These are phyloP conservation scores for Podila epicladia DNA, from an alignment of 192 early-diverging fungal genomes.

Conservation along the genomic window DNA sequence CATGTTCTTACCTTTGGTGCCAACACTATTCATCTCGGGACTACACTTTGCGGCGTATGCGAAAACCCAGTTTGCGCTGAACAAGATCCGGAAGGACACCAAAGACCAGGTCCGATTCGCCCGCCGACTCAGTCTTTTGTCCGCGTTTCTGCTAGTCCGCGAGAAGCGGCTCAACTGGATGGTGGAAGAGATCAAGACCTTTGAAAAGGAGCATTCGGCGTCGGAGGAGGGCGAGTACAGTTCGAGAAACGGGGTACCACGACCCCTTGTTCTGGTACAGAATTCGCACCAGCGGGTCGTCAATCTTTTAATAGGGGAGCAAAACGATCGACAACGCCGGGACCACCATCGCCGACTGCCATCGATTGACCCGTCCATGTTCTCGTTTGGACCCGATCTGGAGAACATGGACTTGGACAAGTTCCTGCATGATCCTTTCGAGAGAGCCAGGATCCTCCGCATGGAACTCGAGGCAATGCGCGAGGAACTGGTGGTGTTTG, in stretches of 20 bases:
- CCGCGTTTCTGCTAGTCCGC: slow-evolving; percentile 8
- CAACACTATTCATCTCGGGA: slow-evolving; percentile 17
- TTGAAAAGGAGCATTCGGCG: slow-evolving; percentile 6
- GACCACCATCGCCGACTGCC: neutral
- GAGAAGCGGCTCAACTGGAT: slow-evolving; percentile 26
- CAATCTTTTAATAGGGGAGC: too few relatives aligned
- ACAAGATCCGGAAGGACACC: slow-evolving; percentile 7
- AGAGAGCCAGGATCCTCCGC: slow-evolving; percentile 11
- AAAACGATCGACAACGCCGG: neutral
- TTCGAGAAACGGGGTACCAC: neutral
- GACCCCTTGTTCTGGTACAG: neutral
- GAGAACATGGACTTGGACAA: slow-evolving; percentile 9
- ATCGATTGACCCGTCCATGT: neutral
- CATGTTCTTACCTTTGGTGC: slow-evolving; percentile 6
- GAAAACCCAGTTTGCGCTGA: slow-evolving; percentile 6
- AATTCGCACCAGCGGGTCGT: slow-evolving; percentile 1
- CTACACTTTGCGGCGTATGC: slow-evolving; percentile 15
- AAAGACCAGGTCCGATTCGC: neutral
- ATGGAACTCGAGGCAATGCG: slow-evolving; percentile 24
- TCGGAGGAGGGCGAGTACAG: neutral
- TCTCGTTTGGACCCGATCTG: slow-evolving; percentile 24
- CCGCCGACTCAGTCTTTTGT: slow-evolving; percentile 4
- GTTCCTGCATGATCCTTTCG: slow-evolving; percentile 10
- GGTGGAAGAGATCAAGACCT: slow-evolving; percentile 2
- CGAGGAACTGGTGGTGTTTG: slow-evolving; percentile 12